Evolutionary conservation across 148 eudicot species (phyloP), one percentile per base, ranked within the genome.

Genomic region (Rhododendron ovatum): DNA sequence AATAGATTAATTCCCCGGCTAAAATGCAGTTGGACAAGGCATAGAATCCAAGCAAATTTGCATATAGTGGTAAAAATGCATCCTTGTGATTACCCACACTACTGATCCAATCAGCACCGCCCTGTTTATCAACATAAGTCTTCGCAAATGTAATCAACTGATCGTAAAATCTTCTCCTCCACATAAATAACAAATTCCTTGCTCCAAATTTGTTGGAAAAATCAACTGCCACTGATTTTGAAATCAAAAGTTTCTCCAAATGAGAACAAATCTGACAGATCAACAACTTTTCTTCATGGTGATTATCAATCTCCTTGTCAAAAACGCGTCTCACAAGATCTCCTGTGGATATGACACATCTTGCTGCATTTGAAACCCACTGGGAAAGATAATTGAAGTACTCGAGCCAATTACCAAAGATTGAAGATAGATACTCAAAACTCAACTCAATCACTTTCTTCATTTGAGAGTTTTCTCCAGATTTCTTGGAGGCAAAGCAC

Each of bases 81-180:
- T 97, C 99, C 88, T 93, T 97, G 86, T 97, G 98, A 86, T 97
- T 97, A 24, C 98, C 98, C 79, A 93, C 88, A 45, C 99, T 97
- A 73, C 98, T 94, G 20, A 95, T 89, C 99, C 99, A 97, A 84
- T 91, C 92, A 61, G 85, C 85, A 74, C 85, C 91, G 71, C 89
- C 92, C 12, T 87, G 90, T 82, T 88, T 91, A 76, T 48, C 81
- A 0, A 87, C 50, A 85, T 92, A 90, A 50, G 88, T 88, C 20
- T 81, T 88, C 1, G 93, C 88, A 85, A 93, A 93, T 7, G 90
- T 89, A 45, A 87, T 82, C 90, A 95, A 77, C 87, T 91, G 95
- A 45, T 88, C 43, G 15, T 78, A 85, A 86, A 97, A 97, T 88
- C 91, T 91, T 77, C 2, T 85, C 86, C 96, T 92, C 98, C 98